Conservation (phyloP, 768 basidiomycete species). For the Suillus weaverae region DNA sequence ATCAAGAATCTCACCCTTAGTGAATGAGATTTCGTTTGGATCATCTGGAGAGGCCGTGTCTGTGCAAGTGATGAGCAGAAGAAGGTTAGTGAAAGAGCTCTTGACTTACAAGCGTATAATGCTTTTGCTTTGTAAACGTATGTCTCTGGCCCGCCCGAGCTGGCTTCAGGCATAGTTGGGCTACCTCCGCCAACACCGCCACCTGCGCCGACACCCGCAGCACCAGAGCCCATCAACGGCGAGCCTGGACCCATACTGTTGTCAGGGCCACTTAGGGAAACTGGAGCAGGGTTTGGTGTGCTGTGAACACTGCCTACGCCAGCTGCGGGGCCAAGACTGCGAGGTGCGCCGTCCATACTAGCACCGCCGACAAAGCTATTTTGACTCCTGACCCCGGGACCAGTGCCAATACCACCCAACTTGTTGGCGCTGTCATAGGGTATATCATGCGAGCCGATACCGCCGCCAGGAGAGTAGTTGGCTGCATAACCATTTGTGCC, state of each 20-base stretch:
- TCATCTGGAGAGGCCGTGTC: constrained; percentile 94
- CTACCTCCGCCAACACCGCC: constrained; percentile 27
- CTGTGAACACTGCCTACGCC: constrained; percentile 59
- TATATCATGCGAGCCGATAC: constrained; percentile 63
- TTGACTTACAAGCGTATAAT: constrained; percentile 77
- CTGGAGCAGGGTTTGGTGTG: constrained; percentile 32
- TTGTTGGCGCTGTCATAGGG: constrained; percentile 62
- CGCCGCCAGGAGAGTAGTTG: constrained; percentile 65
- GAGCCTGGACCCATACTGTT: constrained; percentile 50
- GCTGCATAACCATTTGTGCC: constrained; percentile 52
- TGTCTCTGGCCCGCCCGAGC: constrained; percentile 39
- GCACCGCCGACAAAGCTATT: constrained; percentile 43
- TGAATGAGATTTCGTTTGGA: constrained; percentile 93
- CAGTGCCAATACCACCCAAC: constrained; percentile 44
- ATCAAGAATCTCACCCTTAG: constrained; percentile 89
- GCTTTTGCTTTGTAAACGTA: constrained; percentile 83
- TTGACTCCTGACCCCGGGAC: constrained; percentile 44
- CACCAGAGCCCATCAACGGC: constrained; percentile 66
- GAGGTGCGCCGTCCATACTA: constrained; percentile 48
- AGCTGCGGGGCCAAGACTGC: constrained; percentile 53
- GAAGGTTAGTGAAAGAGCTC: constrained; percentile 13
- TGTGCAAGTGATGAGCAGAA: constrained; percentile 37
- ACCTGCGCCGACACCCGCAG: constrained; percentile 62
- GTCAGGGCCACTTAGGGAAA: constrained; percentile 47
- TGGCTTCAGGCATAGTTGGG: constrained; percentile 26